Percentiles rank a stretch among this genome's conserved stretches.
Conservation (phyloP, 352 stramenopile genomes). For the Globisporangium carolinianum region DNA sequence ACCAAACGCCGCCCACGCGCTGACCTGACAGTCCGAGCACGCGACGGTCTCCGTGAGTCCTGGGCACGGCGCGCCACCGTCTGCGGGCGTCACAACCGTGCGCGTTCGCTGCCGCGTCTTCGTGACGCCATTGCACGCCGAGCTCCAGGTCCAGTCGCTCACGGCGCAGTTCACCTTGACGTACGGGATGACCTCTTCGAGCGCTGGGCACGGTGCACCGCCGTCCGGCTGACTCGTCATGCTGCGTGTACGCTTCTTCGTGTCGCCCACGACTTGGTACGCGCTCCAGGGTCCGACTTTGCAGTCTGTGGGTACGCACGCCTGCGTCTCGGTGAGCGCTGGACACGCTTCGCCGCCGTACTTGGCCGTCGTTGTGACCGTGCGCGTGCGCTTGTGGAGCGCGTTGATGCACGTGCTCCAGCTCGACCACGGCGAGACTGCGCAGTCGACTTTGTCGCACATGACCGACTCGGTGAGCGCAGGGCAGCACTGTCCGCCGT, state of each 20-base stretch:
- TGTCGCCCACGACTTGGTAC: conserved; percentile 25
- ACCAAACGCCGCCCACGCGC: conserved; percentile 24
- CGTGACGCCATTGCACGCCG: conserved; percentile 24
- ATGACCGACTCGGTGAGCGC: conserved; percentile 14
- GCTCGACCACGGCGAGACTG: conserved; percentile 30
- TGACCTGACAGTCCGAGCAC: conserved; percentile 28
- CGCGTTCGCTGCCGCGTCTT: conserved; percentile 25
- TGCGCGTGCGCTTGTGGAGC: conserved; percentile 27
- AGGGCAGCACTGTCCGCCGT: conserved; percentile 26
- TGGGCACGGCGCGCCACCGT: conserved; percentile 35
- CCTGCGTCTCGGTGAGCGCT: conserved; percentile 16
- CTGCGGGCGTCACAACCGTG: conserved; percentile 21
- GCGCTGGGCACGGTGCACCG: conserved; percentile 30
- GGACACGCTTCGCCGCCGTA: conserved; percentile 29
- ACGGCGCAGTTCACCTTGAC: conserved; percentile 36
- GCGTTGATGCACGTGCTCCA: conserved; percentile 31
- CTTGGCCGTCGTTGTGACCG: conserved; percentile 22
- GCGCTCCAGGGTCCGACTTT: conserved; percentile 25
- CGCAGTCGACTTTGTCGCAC: conserved; percentile 42
- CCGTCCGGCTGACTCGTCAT: conserved; percentile 32
- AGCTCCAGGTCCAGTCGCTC: conserved; percentile 30
- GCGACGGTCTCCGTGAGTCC: conserved; percentile 26
- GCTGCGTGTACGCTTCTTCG: conserved; percentile 30
- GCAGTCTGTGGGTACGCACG: conserved; percentile 38
- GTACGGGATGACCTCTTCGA: conserved; percentile 31